Evolutionary conservation across 345 rosid genomes (phyloP).

Genomic region (Eucalyptus curtisii): DNA sequence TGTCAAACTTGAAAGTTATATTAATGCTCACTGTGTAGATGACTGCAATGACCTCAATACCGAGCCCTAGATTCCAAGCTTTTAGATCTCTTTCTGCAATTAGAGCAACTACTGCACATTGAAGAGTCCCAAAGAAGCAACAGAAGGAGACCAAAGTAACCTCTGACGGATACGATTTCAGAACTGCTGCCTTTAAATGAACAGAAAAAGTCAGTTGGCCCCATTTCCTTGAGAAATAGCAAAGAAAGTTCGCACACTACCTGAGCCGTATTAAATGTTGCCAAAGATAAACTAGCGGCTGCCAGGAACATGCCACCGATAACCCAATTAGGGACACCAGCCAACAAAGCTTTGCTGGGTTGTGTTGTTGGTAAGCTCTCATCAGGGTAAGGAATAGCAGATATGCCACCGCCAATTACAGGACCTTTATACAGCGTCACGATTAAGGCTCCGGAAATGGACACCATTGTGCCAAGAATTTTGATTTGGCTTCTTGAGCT

Average conservation of each 20-base stretch:
- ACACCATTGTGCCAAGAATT: conserved; percentile 21
- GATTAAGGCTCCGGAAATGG: conserved; percentile 33
- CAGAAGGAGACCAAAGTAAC: conserved; percentile 27
- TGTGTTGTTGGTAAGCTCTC: neutral
- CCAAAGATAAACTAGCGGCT: conserved; percentile 16
- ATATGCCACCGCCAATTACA: neutral
- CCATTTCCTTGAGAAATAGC: neutral
- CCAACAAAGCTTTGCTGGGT: neutral
- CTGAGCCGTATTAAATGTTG: conserved; percentile 21
- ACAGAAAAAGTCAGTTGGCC: neutral
- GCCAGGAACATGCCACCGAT: conserved; percentile 32
- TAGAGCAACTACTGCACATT: conserved; percentile 24
- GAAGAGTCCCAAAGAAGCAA: conserved; percentile 34
- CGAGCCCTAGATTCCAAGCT: conserved; percentile 33
- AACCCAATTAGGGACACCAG: conserved; percentile 17
- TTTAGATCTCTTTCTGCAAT: conserved; percentile 23
- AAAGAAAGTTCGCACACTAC: conserved; percentile 1
- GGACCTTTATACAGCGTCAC: conserved; percentile 37
- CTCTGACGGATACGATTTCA: conserved; percentile 31
- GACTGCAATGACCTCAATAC: conserved; percentile 24
- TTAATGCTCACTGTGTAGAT: conserved; percentile 21
- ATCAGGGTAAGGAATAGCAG: neutral
- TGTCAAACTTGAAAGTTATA: neutral
- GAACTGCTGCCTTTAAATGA: conserved; percentile 31
- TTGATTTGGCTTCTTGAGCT: conserved; percentile 31